These are phyloP conservation scores for Calonectria pteridis DNA, from an alignment of 2,329 filamentous ascomycete species.

Conservation along the genomic window DNA sequence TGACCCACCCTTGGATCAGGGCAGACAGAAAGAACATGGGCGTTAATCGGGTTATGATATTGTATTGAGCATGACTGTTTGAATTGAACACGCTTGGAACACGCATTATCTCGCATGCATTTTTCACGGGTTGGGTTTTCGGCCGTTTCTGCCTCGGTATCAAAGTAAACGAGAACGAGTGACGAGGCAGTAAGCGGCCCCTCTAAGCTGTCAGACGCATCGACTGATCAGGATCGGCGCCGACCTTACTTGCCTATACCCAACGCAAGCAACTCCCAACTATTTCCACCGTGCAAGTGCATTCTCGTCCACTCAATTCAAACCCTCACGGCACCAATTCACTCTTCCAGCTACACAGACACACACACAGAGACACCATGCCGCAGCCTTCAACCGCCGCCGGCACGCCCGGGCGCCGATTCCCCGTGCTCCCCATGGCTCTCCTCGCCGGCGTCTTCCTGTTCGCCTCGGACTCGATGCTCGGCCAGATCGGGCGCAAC, in stretches of 20 bases:
- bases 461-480: constrained; percentile 38
- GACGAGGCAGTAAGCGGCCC: not conserved
- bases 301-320: too few species aligned
- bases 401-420: constrained; percentile 16
- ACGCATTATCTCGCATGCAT: too few species aligned
- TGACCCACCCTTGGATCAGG: not conserved
- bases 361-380: not conserved
- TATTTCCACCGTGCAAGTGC: too few species aligned
- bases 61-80: not conserved
- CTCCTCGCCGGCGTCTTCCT: constrained; percentile 32
- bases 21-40: constrained; percentile 3
- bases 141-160: not conserved
- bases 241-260: not conserved
- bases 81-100: constrained; percentile 3
- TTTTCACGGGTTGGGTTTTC: not conserved
- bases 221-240: not conserved
- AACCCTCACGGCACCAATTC: too few species aligned
- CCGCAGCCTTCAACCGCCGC: constrained; percentile 16
- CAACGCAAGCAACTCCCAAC: not conserved
- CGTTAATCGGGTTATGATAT: constrained; percentile 7
- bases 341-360: too few species aligned
- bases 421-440: constrained; percentile 29
- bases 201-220: not conserved
- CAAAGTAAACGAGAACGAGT: not conserved
- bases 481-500: constrained; percentile 40